phyloP scores from a whole-genome alignment of 371 early-diverging fungal species.

The Mortierella sp. region DNA sequence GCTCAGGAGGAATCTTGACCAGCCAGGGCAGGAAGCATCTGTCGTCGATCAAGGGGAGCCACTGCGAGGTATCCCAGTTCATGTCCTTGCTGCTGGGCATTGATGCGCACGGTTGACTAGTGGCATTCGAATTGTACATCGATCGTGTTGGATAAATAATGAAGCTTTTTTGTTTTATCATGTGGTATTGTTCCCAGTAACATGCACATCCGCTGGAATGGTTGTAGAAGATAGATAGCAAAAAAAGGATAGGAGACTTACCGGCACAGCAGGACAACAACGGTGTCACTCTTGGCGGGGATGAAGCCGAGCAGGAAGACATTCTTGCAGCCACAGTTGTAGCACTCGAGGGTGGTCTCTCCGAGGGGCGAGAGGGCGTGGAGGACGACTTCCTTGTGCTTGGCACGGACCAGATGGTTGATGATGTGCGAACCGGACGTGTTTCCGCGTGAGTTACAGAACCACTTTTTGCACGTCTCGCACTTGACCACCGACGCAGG shows the following conservation, averaged over 20 bases:
- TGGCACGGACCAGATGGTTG: conserved; percentile 93
- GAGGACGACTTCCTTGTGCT: conserved; percentile 94
- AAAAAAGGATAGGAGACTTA: conserved; percentile 45
- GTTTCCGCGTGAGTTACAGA: conserved; percentile 95
- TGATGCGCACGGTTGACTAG: conserved; percentile 93
- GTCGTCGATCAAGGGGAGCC: conserved; percentile 97
- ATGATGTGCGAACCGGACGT: conserved; percentile 97
- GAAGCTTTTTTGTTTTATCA: not conserved
- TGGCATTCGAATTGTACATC: not conserved
- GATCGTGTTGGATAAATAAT: not conserved
- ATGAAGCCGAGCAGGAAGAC: conserved; percentile 98
- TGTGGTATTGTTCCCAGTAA: not conserved
- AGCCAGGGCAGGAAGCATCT: conserved; percentile 95
- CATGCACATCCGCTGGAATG: too few species aligned
- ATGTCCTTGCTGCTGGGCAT: conserved; percentile 91
- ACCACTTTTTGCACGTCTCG: conserved; percentile 94
- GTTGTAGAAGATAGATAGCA: not conserved
- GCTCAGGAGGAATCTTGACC: conserved; percentile 91
- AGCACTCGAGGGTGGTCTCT: conserved; percentile 96
- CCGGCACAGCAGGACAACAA: conserved; percentile 97
- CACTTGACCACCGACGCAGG: conserved; percentile 95
- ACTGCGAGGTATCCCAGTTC: conserved; percentile 96
- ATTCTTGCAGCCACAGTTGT: conserved; percentile 96
- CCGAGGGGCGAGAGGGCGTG: conserved; percentile 94
- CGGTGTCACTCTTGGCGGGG: conserved; percentile 97